phyloP scores from a whole-genome alignment of 2,329 filamentous ascomycete species.

The Gnomoniopsis sp. region DNA sequence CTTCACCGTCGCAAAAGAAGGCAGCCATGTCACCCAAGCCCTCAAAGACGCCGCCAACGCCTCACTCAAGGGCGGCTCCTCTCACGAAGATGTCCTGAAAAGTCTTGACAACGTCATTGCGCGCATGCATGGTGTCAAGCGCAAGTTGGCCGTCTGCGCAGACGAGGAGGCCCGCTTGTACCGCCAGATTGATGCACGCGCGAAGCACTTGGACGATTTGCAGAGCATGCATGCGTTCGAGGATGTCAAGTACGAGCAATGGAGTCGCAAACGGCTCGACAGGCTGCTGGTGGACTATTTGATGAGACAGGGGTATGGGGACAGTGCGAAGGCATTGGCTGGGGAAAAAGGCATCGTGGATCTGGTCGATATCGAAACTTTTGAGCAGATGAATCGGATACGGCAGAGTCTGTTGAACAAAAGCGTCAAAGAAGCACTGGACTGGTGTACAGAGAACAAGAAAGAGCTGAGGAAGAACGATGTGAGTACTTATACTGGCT shows the following conservation, averaged over 20 bases:
- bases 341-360: constrained; percentile 71
- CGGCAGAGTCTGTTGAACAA: constrained; percentile 67
- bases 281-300: constrained; percentile 90
- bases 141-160: constrained; percentile 75
- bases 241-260: constrained; percentile 90
- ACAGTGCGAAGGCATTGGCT: constrained; percentile 73
- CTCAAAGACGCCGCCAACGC: constrained; percentile 64
- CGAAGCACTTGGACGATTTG: constrained; percentile 77
- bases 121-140: constrained; percentile 81
- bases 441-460: constrained; percentile 93
- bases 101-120: constrained; percentile 81
- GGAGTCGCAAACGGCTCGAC: constrained; percentile 79
- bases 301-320: constrained; percentile 75
- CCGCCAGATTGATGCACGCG: constrained; percentile 69
- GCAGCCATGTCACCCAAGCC: constrained; percentile 56
- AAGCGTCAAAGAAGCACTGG: constrained; percentile 73
- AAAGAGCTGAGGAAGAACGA: constrained; percentile 86
- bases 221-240: constrained; percentile 77
- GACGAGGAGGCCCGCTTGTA: constrained; percentile 79
- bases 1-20: constrained; percentile 70
- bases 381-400: constrained; percentile 76
- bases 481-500: constrained; percentile 41
- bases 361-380: constrained; percentile 85
- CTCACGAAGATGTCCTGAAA: constrained; percentile 69
- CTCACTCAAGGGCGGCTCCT: constrained; percentile 59